These are phyloP conservation scores for Malus domestica DNA, from an alignment of 306 rosid genomes.

Conservation along the genomic window DNA sequence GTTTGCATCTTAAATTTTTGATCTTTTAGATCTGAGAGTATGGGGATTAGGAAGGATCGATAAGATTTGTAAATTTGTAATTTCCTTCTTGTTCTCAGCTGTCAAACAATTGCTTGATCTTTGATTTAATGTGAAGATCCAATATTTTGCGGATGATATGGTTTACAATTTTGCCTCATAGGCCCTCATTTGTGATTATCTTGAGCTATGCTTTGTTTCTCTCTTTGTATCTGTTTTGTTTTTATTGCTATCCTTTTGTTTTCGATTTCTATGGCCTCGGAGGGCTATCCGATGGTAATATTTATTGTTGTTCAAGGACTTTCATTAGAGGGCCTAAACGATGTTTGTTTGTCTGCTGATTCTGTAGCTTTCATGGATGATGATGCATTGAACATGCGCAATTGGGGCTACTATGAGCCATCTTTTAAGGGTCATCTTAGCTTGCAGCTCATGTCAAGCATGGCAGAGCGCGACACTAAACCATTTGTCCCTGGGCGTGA, in stretches of 20 bases:
- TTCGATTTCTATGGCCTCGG: neutral
- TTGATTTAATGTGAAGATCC: slow-evolving; percentile 4
- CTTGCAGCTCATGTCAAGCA: slow-evolving; percentile 85
- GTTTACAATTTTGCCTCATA: neutral
- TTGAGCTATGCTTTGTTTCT: neutral
- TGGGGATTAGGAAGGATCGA: neutral
- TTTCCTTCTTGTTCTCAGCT: slow-evolving; percentile 16
- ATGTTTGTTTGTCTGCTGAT: slow-evolving; percentile 18
- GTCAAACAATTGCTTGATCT: slow-evolving; percentile 5
- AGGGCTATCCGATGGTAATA: neutral
- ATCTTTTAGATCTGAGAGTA: neutral
- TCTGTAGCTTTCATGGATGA: slow-evolving; percentile 83
- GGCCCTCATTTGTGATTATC: neutral
- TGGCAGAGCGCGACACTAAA: slow-evolving; percentile 70
- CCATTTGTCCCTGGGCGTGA: slow-evolving; percentile 68
- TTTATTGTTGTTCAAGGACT: slow-evolving; percentile 4
- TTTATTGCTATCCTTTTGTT: neutral
- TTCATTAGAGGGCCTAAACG: slow-evolving; percentile 8
- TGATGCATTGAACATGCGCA: slow-evolving; percentile 85
- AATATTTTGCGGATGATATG: neutral
- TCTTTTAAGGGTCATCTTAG: slow-evolving; percentile 81
- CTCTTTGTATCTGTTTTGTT: neutral
- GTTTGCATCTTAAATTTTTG: neutral
- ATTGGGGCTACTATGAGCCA: slow-evolving; percentile 94
- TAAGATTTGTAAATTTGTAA: neutral